Percentiles rank a stretch among this genome's conserved stretches.
phyloP scores from a whole-genome alignment of 2,329 filamentous ascomycete genomes.

The Emmonsiellopsis sp. region DNA sequence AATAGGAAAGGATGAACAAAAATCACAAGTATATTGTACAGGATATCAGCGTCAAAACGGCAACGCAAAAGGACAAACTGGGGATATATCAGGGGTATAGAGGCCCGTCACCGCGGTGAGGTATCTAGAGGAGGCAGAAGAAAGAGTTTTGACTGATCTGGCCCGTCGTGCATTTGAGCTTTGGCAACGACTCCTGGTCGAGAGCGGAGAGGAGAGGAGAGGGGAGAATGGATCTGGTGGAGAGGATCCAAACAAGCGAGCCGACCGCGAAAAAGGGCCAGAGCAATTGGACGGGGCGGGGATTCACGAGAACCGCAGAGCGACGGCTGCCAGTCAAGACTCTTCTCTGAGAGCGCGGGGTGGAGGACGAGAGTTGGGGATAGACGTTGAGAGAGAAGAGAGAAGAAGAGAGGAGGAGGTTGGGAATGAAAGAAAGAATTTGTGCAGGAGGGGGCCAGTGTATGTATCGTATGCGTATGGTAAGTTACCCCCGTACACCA shows the following conservation, averaged over 20 bases:
- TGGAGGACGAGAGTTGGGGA: background rate
- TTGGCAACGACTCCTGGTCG: slow-evolving; percentile 10
- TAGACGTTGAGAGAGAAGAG: background rate
- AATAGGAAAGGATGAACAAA: slow-evolving; percentile 13
- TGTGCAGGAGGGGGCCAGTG: background rate
- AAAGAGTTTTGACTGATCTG: slow-evolving; percentile 28
- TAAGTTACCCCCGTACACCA: background rate
- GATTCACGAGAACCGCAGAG: slow-evolving; percentile 1
- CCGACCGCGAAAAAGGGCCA: background rate
- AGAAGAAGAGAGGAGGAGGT: slow-evolving; percentile 9
- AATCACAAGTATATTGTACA: slow-evolving; percentile 36
- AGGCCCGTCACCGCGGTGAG: slow-evolving; percentile 36
- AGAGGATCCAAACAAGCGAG: background rate
- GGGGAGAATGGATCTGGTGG: background rate
- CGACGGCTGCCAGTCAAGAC: slow-evolving; percentile 1
- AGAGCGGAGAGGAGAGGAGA: background rate
- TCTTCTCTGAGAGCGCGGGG: background rate
- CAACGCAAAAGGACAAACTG: slow-evolving; percentile 23
- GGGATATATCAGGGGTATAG: slow-evolving; percentile 12
- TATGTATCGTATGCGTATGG: background rate
- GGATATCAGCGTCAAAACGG: slow-evolving; percentile 30
- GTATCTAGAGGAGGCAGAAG: slow-evolving; percentile 33
- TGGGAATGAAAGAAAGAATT: background rate
- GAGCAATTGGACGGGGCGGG: background rate
- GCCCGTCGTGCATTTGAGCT: slow-evolving; percentile 38